A percentile compares a stretch with the other conserved stretches of the same genome.
These are phyloP conservation scores for Tulasnella sp. DNA, from an alignment of 768 basidiomycete species.

Conservation along the genomic window DNA sequence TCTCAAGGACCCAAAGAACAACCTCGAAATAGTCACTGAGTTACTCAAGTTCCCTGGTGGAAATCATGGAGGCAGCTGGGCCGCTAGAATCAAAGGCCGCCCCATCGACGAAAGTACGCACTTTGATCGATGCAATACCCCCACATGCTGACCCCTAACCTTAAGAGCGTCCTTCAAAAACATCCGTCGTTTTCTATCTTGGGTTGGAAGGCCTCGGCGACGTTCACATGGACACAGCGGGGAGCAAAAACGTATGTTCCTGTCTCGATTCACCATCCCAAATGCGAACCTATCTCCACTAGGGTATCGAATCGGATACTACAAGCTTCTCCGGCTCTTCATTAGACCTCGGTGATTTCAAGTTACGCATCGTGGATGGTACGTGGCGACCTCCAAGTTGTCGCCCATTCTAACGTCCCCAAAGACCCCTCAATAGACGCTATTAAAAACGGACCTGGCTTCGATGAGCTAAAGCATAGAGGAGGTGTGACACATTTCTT, in stretches of 20 bases:
- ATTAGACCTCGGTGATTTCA: slow-evolving; percentile 72
- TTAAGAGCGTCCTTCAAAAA: slow-evolving; percentile 27
- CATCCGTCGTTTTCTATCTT: slow-evolving; percentile 75
- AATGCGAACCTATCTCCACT: neutral
- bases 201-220: slow-evolving; percentile 81
- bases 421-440: neutral
- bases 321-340: slow-evolving; percentile 60
- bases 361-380: slow-evolving; percentile 71
- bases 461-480: slow-evolving; percentile 43
- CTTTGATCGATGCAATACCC: neutral
- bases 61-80: slow-evolving; percentile 78
- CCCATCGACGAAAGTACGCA: slow-evolving; percentile 53
- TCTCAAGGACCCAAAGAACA: slow-evolving; percentile 67
- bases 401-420: neutral
- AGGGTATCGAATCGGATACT: slow-evolving; percentile 60
- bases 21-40: slow-evolving; percentile 72
- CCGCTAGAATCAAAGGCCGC: slow-evolving; percentile 66
- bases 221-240: slow-evolving; percentile 65
- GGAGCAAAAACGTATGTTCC: slow-evolving; percentile 52
- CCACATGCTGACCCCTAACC: neutral
- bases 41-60: slow-evolving; percentile 79
- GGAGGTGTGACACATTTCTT: slow-evolving; percentile 60
- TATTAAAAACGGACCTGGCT: slow-evolving; percentile 43
- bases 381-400: slow-evolving; percentile 13
- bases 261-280: neutral